Percentiles rank a stretch among this genome's conserved stretches.
These are phyloP conservation scores for Secale cereale DNA, from an alignment of 176 grass and related monocot genomes.

Conservation along the genomic window DNA sequence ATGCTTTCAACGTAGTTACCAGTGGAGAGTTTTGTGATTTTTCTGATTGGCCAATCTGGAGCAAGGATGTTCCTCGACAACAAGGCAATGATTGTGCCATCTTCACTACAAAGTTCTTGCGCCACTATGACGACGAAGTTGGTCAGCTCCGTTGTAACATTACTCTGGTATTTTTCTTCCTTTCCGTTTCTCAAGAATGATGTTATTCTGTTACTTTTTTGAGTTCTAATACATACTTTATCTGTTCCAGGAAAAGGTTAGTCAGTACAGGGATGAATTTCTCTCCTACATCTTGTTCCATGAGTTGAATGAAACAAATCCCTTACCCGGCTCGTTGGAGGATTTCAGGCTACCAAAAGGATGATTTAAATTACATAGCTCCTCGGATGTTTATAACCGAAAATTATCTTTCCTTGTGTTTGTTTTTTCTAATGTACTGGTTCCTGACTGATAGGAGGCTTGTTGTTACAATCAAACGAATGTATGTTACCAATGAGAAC, in stretches of 20 bases:
- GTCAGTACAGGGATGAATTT: not conserved
- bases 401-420: not conserved
- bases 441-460: too few species aligned
- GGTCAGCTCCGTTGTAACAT: not conserved
- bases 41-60: not conserved
- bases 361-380: too few species aligned
- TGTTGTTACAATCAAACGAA: too few species aligned
- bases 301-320: not conserved
- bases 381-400: not conserved
- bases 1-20: not conserved
- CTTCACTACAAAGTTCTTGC: not conserved
- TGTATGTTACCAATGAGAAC: too few species aligned
- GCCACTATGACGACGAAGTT: not conserved
- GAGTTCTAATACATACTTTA: not conserved
- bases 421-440: too few species aligned
- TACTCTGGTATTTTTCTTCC: not conserved
- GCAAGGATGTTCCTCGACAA: not conserved
- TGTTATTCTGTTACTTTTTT: not conserved
- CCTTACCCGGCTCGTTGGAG: not conserved
- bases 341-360: not conserved
- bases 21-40: not conserved
- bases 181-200: not conserved
- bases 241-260: not conserved
- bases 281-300: not conserved
- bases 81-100: not conserved